Conservation (phyloP, 225 moss, liverwort and hornwort genomes). For the Polytrichum commune region DNA sequence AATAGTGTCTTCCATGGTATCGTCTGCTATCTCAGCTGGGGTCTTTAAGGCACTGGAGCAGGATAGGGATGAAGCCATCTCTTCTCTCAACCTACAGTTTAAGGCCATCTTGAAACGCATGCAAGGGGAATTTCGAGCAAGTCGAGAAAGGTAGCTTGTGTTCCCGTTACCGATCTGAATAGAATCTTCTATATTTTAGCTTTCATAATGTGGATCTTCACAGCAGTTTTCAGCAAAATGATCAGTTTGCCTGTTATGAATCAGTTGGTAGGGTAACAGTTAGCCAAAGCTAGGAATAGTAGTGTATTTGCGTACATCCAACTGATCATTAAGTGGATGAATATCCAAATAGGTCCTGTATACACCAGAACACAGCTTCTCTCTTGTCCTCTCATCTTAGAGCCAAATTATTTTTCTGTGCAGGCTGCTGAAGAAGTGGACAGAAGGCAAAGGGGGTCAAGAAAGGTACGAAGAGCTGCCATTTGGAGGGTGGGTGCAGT, state of each 20-base stretch:
- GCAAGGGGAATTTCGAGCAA: slow-evolving; percentile 67
- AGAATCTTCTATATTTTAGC: no score
- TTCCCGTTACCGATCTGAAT: no score
- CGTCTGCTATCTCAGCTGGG: slow-evolving; percentile 68
- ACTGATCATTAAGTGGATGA: no score
- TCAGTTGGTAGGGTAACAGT: no score
- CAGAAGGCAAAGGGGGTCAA: slow-evolving; percentile 41
- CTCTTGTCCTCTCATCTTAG: not conserved
- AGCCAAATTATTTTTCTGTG: not conserved
- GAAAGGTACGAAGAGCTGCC: slow-evolving; percentile 32
- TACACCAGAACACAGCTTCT: not conserved
- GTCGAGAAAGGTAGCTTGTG: slow-evolving; percentile 63
- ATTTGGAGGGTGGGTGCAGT: not conserved
- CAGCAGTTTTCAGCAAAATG: no score
- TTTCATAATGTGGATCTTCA: no score
- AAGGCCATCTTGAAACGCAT: slow-evolving; percentile 63
- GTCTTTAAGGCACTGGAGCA: slow-evolving; percentile 64
- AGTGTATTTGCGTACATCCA: no score
- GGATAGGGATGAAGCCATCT: slow-evolving; percentile 68
- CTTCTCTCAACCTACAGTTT: slow-evolving; percentile 58
- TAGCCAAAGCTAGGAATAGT: no score
- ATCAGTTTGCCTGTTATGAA: no score
- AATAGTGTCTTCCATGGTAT: slow-evolving; percentile 55
- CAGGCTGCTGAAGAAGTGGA: slow-evolving; percentile 54
- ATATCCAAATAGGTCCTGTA: no score